Conservation (phyloP, 495 filamentous ascomycete genomes). For the Xylaria flabelliformis region DNA sequence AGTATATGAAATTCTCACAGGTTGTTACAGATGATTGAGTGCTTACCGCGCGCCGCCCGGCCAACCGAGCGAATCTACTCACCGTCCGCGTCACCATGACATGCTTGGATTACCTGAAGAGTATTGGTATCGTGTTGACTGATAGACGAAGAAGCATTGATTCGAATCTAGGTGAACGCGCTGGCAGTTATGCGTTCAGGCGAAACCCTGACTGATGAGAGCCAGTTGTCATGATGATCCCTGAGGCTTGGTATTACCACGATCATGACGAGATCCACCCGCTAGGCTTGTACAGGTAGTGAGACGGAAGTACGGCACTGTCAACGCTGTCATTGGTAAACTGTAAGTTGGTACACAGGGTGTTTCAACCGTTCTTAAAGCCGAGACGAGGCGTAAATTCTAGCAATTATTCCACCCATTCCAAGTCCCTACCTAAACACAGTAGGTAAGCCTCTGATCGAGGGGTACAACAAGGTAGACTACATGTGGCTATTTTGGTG, state of each 20-base stretch:
- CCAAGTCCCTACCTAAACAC: background rate
- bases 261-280: background rate
- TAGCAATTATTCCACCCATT: background rate
- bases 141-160: background rate
- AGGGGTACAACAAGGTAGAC: background rate
- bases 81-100: constrained; percentile 25
- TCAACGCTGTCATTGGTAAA: background rate
- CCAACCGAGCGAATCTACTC: constrained; percentile 19
- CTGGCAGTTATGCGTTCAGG: background rate
- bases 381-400: background rate
- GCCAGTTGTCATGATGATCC: constrained; percentile 10
- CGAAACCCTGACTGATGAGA: background rate
- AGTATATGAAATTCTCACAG: background rate
- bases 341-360: background rate
- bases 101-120: background rate
- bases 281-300: background rate
- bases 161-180: background rate
- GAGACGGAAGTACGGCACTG: constrained; percentile 22
- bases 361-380: background rate
- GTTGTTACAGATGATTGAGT: background rate
- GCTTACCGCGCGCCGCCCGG: constrained; percentile 23
- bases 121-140: too few species aligned
- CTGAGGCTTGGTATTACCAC: constrained; percentile 7
- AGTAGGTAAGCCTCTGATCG: background rate
- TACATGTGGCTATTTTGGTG: too few species aligned